A percentile compares a stretch with the other conserved stretches of the same genome.
These are phyloP conservation scores for Sporobolus alterniflorus DNA, from an alignment of 202 grass and related monocot species.

Conservation along the genomic window DNA sequence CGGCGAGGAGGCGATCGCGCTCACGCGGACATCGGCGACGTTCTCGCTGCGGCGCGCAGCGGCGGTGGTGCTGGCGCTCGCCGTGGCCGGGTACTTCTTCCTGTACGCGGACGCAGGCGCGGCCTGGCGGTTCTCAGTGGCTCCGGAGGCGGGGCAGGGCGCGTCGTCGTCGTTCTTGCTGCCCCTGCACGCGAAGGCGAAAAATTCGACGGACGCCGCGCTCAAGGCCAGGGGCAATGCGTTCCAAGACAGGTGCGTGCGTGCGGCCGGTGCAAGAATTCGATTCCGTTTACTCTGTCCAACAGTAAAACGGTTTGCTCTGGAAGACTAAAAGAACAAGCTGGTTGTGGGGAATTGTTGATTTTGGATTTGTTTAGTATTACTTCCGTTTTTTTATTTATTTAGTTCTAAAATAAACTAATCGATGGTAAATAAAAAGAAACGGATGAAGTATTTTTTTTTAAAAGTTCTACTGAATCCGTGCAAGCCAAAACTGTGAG, in stretches of 20 bases:
- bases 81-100: conserved; percentile 46
- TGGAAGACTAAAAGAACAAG: not conserved
- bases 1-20: conserved; percentile 4
- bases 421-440: too few relatives aligned
- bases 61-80: conserved; percentile 38
- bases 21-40: not conserved
- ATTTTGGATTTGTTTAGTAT: not conserved
- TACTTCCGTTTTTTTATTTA: too few relatives aligned
- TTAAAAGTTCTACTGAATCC: not conserved
- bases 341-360: not conserved
- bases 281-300: not conserved
- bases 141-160: conserved; percentile 23
- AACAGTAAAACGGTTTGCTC: not conserved
- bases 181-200: not conserved
- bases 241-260: conserved; percentile 67
- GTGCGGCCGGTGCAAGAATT: conserved; percentile 18
- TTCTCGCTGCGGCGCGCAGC: conserved; percentile 22
- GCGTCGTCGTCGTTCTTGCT: not conserved
- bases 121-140: conserved; percentile 31
- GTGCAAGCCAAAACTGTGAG: not conserved
- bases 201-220: conserved; percentile 42
- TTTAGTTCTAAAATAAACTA: too few relatives aligned
- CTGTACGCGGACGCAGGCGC: conserved; percentile 29
- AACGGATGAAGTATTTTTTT: too few relatives aligned
- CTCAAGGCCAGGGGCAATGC: conserved; percentile 47